Evolutionary conservation across 169 alveolate genomes (phyloP).

Genomic region (Babesia bigemina): DNA sequence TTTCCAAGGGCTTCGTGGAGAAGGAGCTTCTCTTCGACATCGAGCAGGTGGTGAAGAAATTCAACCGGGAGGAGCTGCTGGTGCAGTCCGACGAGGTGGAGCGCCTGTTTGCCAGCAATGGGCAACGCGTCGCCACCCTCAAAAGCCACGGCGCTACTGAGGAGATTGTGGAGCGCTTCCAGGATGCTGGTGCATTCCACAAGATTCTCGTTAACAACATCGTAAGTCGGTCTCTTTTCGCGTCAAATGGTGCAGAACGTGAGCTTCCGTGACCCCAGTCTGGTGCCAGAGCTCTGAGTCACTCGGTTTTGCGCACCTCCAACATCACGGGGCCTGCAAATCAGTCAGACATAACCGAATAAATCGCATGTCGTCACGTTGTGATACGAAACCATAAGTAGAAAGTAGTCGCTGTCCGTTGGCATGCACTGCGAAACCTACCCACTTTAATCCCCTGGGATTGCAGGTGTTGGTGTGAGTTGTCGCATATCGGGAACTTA

Average conservation of each 20-base stretch:
- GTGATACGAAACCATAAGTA: neutral
- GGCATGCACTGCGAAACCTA: neutral
- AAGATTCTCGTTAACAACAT: conserved; percentile 70
- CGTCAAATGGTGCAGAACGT: conserved; percentile 31
- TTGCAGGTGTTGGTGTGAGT: conserved; percentile 80
- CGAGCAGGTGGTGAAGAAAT: conserved; percentile 71
- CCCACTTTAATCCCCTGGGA: conserved; percentile 79
- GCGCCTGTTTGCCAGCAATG: conserved; percentile 5
- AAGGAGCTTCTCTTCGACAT: conserved; percentile 73
- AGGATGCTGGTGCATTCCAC: conserved; percentile 74
- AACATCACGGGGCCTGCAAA: conserved; percentile 72
- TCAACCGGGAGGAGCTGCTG: conserved; percentile 53
- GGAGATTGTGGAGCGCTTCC: conserved; percentile 72
- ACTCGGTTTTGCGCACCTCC: conserved; percentile 61
- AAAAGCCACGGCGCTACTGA: conserved; percentile 48
- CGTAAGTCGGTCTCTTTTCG: conserved; percentile 13
- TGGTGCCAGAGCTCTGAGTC: conserved; percentile 5
- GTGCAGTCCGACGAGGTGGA: conserved; percentile 31
- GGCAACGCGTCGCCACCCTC: conserved; percentile 28
- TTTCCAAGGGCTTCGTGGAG: conserved; percentile 65
- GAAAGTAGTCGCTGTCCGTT: no score
- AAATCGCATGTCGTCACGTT: neutral
- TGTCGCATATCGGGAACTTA: conserved; percentile 83
- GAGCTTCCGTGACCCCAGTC: conserved; percentile 57
- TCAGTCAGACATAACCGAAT: neutral